phyloP scores from a whole-genome alignment of 768 basidiomycete genomes.

The Lentinula edodes region DNA sequence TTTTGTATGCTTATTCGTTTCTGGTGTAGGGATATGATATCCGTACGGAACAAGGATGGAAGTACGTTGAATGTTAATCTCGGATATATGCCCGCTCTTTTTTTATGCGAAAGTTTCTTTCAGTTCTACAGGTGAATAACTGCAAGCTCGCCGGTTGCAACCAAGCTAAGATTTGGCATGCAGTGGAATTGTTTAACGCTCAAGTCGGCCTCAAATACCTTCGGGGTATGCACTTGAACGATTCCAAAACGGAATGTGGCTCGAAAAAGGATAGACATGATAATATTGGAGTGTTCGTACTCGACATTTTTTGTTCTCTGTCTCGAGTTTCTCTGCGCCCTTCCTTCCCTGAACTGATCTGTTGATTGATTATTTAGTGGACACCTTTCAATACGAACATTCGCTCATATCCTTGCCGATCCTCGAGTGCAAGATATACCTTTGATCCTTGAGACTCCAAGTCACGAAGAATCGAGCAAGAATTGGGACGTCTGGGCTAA shows the following conservation, averaged over 20 bases:
- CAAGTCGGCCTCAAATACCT: slow-evolving; percentile 69
- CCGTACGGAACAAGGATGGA: slow-evolving; percentile 64
- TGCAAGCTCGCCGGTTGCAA: not conserved
- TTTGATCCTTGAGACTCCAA: slow-evolving; percentile 79
- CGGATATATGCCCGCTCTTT: no score
- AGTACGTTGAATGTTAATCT: slow-evolving; percentile 38
- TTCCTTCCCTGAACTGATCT: no score
- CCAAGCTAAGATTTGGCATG: not conserved
- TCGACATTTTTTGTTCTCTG: not conserved
- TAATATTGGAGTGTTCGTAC: slow-evolving; percentile 73
- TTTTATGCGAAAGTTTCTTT: no score
- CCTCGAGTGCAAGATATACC: slow-evolving; percentile 64
- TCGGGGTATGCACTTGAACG: slow-evolving; percentile 82
- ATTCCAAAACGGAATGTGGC: slow-evolving; percentile 60
- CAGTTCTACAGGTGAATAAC: not conserved
- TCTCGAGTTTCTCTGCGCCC: not conserved
- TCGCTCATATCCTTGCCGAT: slow-evolving; percentile 65
- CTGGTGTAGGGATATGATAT: slow-evolving; percentile 69
- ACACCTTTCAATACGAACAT: slow-evolving; percentile 55
- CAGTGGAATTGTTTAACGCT: slow-evolving; percentile 63
- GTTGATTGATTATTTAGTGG: slow-evolving; percentile 39
- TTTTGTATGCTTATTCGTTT: not conserved
- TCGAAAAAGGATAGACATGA: slow-evolving; percentile 78
- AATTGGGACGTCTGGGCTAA: slow-evolving; percentile 55
- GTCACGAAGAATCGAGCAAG: slow-evolving; percentile 45